phyloP scores from a whole-genome alignment of 225 moss, liverwort and hornwort species.

The Physcomitrium patens region DNA sequence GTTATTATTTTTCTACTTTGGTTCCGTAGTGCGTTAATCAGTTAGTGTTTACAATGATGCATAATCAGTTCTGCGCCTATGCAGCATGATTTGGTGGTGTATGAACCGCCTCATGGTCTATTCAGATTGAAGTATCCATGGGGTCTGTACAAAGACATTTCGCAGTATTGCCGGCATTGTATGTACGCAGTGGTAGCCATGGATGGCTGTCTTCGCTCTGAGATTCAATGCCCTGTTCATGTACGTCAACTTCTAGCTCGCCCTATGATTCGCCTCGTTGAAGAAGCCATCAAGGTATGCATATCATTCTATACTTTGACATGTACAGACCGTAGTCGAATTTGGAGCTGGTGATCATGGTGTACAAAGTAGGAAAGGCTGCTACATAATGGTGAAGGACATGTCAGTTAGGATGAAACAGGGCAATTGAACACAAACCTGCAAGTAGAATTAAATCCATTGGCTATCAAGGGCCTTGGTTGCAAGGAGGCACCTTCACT shows the following conservation, averaged over 20 bases:
- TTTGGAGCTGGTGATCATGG: background rate
- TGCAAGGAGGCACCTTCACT: background rate
- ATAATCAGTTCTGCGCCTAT: slow-evolving; percentile 41
- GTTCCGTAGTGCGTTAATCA: background rate
- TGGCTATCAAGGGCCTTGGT: background rate
- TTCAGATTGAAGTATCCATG: slow-evolving; percentile 57
- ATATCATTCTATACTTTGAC: slow-evolving; percentile 4
- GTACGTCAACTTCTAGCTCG: slow-evolving; percentile 53
- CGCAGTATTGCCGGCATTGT: slow-evolving; percentile 56
- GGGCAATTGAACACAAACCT: too few species aligned
- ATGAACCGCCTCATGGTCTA: slow-evolving; percentile 59
- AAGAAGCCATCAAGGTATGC: slow-evolving; percentile 59
- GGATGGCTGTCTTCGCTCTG: slow-evolving; percentile 62
- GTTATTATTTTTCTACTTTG: background rate
- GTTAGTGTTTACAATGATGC: slow-evolving; percentile 26
- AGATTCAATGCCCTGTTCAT: slow-evolving; percentile 59
- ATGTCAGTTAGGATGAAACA: background rate
- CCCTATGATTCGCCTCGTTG: slow-evolving; percentile 55
- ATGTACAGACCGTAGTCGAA: background rate
- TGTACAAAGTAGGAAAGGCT: background rate
- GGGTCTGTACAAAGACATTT: slow-evolving; percentile 59
- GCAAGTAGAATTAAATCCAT: background rate
- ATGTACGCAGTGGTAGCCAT: slow-evolving; percentile 60
- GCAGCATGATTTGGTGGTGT: slow-evolving; percentile 61
- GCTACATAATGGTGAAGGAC: background rate